Evolutionary conservation across 257 asterid species (phyloP).

Genomic region (Capsicum rhomboideum): DNA sequence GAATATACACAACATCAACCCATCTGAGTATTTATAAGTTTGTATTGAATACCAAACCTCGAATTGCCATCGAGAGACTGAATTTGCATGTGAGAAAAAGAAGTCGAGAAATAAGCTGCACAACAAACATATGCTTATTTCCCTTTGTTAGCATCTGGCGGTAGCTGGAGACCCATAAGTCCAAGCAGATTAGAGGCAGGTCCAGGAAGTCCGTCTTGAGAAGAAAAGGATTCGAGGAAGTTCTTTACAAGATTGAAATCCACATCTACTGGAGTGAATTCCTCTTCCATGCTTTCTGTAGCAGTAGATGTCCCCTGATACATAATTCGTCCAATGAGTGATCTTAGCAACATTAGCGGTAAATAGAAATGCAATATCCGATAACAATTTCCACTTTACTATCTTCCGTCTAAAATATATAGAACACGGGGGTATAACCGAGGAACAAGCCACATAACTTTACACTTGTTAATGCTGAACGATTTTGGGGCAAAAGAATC

Average conservation of each 20-base stretch:
- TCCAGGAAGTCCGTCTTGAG: conserved; percentile 90
- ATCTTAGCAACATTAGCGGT: neutral
- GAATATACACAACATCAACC: too few species aligned
- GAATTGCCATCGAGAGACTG: too few species aligned
- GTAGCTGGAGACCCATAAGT: conserved; percentile 77
- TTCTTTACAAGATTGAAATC: conserved; percentile 87
- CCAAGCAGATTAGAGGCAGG: conserved; percentile 94
- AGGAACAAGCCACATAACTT: too few species aligned
- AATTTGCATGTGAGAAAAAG: too few species aligned
- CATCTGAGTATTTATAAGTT: too few species aligned
- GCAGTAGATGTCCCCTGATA: conserved; percentile 58
- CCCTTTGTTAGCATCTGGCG: conserved; percentile 54
- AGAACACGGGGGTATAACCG: too few species aligned
- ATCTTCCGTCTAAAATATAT: too few species aligned
- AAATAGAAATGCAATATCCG: too few species aligned
- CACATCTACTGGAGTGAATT: conserved; percentile 76
- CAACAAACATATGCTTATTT: conserved; percentile 18
- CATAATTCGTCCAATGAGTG: neutral
- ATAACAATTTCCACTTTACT: too few species aligned
- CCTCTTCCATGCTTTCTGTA: conserved; percentile 51
- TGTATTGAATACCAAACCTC: too few species aligned
- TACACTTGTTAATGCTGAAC: neutral
- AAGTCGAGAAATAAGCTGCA: too few species aligned
- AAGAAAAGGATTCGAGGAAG: conserved; percentile 70
- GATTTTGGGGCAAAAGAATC: neutral